Conservation (phyloP, 371 early-diverging fungal genomes). For the Syncephalastrum racemosum region DNA sequence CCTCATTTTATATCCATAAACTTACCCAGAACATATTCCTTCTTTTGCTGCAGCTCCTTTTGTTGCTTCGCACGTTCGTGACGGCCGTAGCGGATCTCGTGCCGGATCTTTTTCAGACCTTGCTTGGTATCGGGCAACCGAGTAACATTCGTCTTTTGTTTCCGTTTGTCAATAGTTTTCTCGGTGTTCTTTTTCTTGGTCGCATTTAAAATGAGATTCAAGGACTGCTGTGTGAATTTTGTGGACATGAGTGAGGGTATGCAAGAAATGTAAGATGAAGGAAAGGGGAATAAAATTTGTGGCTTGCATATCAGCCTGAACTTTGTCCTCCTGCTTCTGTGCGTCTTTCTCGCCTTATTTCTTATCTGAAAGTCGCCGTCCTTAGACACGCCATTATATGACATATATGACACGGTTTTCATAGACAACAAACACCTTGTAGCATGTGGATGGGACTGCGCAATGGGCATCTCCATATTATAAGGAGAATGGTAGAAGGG, state of each 20-base stretch:
- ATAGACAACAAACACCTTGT: not conserved
- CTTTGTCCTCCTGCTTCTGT: not conserved
- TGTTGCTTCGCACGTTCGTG: conserved; percentile 39
- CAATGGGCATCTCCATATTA: not conserved
- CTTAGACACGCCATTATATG: not conserved
- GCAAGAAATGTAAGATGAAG: conserved; percentile 1
- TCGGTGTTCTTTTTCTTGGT: conserved; percentile 14
- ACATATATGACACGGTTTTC: not conserved
- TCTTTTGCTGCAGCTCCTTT: conserved; percentile 35
- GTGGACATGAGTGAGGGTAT: conserved; percentile 3
- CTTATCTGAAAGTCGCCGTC: not conserved
- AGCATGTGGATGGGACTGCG: not conserved
- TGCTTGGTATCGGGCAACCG: conserved; percentile 54
- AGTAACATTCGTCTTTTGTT: conserved; percentile 8
- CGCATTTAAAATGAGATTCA: conserved; percentile 26
- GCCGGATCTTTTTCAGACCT: conserved; percentile 59
- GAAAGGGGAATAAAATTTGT: conserved; percentile 4
- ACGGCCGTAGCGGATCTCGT: conserved; percentile 58
- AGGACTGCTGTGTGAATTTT: not conserved
- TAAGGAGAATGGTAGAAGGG: not conserved
- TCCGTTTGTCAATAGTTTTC: conserved; percentile 4
- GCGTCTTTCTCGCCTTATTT: not conserved
- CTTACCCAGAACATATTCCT: conserved; percentile 56
- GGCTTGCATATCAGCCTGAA: not conserved
- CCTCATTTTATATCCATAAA: not conserved